Percentiles rank a stretch among this genome's conserved stretches.
These are phyloP conservation scores for Harringtonia lauricola DNA, from an alignment of 2,329 filamentous ascomycete species.

Conservation along the genomic window DNA sequence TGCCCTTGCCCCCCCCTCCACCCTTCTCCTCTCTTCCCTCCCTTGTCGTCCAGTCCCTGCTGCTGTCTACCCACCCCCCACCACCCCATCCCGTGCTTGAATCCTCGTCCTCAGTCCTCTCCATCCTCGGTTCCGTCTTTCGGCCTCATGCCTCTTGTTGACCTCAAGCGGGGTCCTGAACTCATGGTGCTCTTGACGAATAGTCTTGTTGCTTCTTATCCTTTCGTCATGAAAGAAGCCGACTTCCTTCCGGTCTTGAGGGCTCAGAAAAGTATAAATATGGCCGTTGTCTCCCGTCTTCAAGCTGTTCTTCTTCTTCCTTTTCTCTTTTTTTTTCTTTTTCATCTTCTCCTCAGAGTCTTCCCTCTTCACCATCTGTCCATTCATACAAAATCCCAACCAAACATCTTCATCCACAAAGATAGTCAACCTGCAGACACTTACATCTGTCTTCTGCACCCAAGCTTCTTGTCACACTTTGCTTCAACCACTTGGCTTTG, in stretches of 20 bases:
- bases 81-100: background rate
- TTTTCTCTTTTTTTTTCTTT: slow-evolving; percentile 46
- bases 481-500: background rate
- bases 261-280: slow-evolving; percentile 53
- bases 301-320: slow-evolving; percentile 38
- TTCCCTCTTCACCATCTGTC: slow-evolving; percentile 7
- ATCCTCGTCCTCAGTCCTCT: slow-evolving; percentile 5
- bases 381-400: slow-evolving; percentile 1
- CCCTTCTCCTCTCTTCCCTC: background rate
- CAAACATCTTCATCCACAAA: slow-evolving; percentile 11
- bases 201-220: slow-evolving; percentile 32
- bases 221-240: slow-evolving; percentile 22
- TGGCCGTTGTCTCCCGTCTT: slow-evolving; percentile 35
- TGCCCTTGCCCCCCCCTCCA: background rate
- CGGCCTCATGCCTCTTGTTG: slow-evolving; percentile 17
- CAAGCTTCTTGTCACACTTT: slow-evolving; percentile 2
- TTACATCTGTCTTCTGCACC: too few relatives aligned
- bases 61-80: background rate
- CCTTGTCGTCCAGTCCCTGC: background rate
- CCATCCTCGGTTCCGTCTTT: slow-evolving; percentile 13
- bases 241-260: slow-evolving; percentile 22
- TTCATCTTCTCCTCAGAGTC: slow-evolving; percentile 22
- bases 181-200: slow-evolving; percentile 24
- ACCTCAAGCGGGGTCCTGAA: slow-evolving; percentile 28
- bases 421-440: slow-evolving; percentile 11